phyloP scores from a whole-genome alignment of 371 early-diverging fungal genomes.

The Catenaria anguillulae region DNA sequence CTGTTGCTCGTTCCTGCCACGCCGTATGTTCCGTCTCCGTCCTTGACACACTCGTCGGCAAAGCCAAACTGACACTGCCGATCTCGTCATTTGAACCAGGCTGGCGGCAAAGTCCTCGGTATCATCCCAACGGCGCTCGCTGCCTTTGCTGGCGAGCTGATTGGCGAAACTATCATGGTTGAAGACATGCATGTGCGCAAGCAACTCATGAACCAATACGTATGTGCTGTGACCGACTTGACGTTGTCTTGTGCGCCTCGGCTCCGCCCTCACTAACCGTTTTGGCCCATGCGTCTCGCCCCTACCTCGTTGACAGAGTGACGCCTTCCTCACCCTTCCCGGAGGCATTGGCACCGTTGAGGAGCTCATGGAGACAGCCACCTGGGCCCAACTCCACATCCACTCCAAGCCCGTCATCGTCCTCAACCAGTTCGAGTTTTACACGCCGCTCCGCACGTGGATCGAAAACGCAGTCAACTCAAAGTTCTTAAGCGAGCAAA shows the following conservation, averaged over 20 bases:
- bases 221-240: not conserved
- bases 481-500: conserved; percentile 13
- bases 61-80: not conserved
- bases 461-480: conserved; percentile 40
- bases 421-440: conserved; percentile 59
- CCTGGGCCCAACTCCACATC: conserved; percentile 65
- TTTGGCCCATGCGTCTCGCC: too few relatives aligned
- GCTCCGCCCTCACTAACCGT: too few relatives aligned
- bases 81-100: conserved; percentile 9
- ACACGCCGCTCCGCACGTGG: conserved; percentile 43
- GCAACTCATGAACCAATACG: conserved; percentile 42
- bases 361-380: conserved; percentile 67
- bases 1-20: conserved; percentile 45
- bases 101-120: conserved; percentile 20
- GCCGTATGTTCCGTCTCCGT: conserved; percentile 7
- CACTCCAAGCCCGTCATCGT: conserved; percentile 59
- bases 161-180: conserved; percentile 48
- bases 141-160: conserved; percentile 22
- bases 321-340: conserved; percentile 70
- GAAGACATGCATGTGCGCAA: conserved; percentile 76
- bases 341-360: conserved; percentile 79
- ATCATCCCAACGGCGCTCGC: conserved; percentile 57
- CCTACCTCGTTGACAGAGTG: conserved; percentile 18
- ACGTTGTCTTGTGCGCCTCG: not conserved
- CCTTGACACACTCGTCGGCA: not conserved